Percentiles rank a stretch among this genome's conserved stretches.
Evolutionary conservation across 164 flowering plant genomes (phyloP).

Genomic region (Kingdonia uniflora): DNA sequence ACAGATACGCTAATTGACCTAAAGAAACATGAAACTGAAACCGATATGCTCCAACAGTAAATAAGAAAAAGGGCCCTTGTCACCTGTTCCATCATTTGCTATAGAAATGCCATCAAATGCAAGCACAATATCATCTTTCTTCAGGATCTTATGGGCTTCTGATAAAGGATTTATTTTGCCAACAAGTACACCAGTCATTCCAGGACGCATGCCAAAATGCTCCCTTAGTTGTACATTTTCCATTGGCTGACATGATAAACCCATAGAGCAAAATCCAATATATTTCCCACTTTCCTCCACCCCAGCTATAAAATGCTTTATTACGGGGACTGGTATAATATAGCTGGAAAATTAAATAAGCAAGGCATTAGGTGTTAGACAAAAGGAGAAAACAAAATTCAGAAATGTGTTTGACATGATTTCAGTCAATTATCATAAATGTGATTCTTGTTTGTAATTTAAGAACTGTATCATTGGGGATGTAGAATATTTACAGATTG

Average conservation of each 20-base stretch:
- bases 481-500: too few relatives aligned
- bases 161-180: slow-evolving; percentile 81
- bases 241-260: slow-evolving; percentile 80
- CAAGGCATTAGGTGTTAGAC: background rate
- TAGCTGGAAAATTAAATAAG: slow-evolving; percentile 39
- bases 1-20: too few relatives aligned
- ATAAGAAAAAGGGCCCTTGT: too few relatives aligned
- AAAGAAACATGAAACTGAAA: too few relatives aligned
- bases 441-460: too few relatives aligned
- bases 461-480: too few relatives aligned
- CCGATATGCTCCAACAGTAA: too few relatives aligned
- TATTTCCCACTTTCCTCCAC: slow-evolving; percentile 76
- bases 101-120: slow-evolving; percentile 85
- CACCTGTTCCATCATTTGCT: slow-evolving; percentile 98
- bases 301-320: slow-evolving; percentile 75
- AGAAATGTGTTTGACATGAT: too few relatives aligned
- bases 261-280: slow-evolving; percentile 84
- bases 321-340: slow-evolving; percentile 89
- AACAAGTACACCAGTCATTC: slow-evolving; percentile 83
- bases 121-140: slow-evolving; percentile 78
- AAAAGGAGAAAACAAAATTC: too few relatives aligned
- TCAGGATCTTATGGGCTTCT: slow-evolving; percentile 52
- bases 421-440: too few relatives aligned
- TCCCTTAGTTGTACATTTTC: slow-evolving; percentile 79
- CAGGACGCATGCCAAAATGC: slow-evolving; percentile 62